These are phyloP conservation scores for Aphanomyces euteiches DNA, from an alignment of 352 stramenopile genomes.

Conservation along the genomic window DNA sequence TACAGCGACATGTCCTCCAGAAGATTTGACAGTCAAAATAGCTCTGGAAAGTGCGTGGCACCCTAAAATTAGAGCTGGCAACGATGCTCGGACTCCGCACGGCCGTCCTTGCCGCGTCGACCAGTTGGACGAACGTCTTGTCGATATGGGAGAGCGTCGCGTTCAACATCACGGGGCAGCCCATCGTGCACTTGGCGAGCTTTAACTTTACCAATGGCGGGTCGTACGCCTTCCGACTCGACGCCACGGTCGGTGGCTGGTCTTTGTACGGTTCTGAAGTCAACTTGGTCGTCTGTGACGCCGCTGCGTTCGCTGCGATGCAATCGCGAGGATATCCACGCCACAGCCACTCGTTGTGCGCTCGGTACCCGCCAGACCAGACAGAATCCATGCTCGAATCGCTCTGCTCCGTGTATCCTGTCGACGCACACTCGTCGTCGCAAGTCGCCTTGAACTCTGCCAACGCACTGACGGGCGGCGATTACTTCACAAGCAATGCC, in stretches of 20 bases:
- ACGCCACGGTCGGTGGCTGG: neutral
- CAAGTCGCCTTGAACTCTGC: no score
- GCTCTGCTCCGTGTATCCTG: neutral
- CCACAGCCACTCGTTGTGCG: neutral
- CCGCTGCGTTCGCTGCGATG: neutral
- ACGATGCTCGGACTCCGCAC: no score
- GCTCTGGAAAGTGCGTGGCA: no score
- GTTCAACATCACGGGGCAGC: neutral
- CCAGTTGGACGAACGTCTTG: neutral
- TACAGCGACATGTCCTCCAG: neutral
- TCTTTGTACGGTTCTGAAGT: neutral
- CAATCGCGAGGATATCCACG: neutral
- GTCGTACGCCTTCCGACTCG: neutral
- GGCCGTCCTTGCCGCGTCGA: neutral
- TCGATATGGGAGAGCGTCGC: constrained; percentile 1
- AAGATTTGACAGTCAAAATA: no score
- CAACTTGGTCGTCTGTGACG: neutral
- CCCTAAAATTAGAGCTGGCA: no score
- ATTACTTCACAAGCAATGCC: no score
- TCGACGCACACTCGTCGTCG: neutral
- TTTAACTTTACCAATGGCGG: constrained; percentile 19
- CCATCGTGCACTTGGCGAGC: neutral
- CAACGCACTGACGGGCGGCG: no score
- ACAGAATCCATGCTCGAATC: neutral
- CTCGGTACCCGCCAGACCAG: no score